Conservation (phyloP, 768 basidiomycete genomes). For the Phlebiopsis flavidoalba region DNA sequence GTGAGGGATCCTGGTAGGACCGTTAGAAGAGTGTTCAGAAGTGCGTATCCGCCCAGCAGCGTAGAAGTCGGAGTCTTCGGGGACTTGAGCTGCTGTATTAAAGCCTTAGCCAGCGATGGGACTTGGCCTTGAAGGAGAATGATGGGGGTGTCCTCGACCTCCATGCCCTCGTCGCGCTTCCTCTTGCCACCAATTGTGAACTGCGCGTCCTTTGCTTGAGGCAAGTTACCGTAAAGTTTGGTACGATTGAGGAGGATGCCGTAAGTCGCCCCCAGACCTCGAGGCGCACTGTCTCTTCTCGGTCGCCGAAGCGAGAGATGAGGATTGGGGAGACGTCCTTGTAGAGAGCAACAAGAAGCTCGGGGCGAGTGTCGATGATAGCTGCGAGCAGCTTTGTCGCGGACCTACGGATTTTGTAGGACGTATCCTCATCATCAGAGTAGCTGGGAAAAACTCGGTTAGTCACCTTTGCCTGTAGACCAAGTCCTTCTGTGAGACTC, state of each 20-base stretch:
- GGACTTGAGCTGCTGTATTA: constrained; percentile 82
- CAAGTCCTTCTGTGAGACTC: constrained; percentile 5
- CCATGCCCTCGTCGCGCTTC: constrained; percentile 75
- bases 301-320: constrained; percentile 88
- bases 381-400: constrained; percentile 87
- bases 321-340: constrained; percentile 82
- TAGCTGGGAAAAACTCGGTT: constrained; percentile 51
- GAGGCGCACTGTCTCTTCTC: constrained; percentile 90
- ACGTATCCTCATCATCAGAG: constrained; percentile 96
- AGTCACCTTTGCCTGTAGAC: constrained; percentile 9
- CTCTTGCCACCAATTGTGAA: constrained; percentile 56
- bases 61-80: constrained; percentile 72
- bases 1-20: constrained; percentile 85
- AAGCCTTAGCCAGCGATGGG: constrained; percentile 69
- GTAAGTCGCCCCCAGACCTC: constrained; percentile 94
- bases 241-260: constrained; percentile 80
- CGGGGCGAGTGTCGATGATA: constrained; percentile 86
- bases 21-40: constrained; percentile 69
- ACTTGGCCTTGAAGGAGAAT: constrained; percentile 71
- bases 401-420: constrained; percentile 94
- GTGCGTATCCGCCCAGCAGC: constrained; percentile 79
- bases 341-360: constrained; percentile 75
- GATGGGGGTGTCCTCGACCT: constrained; percentile 69
- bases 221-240: constrained; percentile 64
- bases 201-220: constrained; percentile 45